phyloP scores from a whole-genome alignment of 176 grass and related monocot genomes.

The Rhynchospora pubera region DNA sequence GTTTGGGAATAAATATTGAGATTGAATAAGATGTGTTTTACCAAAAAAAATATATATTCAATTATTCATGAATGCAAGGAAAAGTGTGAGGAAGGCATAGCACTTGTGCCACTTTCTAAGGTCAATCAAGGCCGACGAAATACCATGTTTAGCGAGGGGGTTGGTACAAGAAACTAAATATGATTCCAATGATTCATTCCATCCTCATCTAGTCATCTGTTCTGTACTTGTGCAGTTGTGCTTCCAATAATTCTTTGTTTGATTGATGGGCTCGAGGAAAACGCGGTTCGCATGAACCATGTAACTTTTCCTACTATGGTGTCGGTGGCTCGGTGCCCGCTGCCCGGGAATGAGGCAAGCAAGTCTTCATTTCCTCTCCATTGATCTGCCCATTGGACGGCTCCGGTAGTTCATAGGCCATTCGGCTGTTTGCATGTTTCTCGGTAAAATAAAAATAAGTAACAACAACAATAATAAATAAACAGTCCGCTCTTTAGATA shows the following conservation, averaged over 20 bases:
- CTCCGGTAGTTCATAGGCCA: background rate
- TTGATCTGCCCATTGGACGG: background rate
- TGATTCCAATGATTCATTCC: too few species aligned
- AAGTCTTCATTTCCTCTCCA: background rate
- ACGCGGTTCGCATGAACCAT: background rate
- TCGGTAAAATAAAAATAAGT: too few species aligned
- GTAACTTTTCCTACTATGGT: background rate
- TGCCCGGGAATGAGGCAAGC: background rate
- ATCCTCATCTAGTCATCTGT: background rate
- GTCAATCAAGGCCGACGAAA: background rate
- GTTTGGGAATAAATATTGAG: background rate
- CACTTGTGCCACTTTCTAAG: background rate
- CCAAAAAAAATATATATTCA: too few species aligned
- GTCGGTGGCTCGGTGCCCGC: background rate
- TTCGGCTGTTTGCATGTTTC: background rate
- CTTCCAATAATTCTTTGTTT: background rate
- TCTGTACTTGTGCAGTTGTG: background rate
- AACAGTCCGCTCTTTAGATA: background rate
- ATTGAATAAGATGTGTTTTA: background rate
- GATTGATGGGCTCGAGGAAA: slow-evolving; percentile 1
- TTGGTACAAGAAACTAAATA: background rate
- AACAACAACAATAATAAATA: background rate
- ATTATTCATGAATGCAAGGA: background rate
- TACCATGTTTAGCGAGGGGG: background rate
- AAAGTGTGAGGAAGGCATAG: background rate